Conservation (phyloP, 805 yeast species). For the Cyberlindnera meyerae region DNA sequence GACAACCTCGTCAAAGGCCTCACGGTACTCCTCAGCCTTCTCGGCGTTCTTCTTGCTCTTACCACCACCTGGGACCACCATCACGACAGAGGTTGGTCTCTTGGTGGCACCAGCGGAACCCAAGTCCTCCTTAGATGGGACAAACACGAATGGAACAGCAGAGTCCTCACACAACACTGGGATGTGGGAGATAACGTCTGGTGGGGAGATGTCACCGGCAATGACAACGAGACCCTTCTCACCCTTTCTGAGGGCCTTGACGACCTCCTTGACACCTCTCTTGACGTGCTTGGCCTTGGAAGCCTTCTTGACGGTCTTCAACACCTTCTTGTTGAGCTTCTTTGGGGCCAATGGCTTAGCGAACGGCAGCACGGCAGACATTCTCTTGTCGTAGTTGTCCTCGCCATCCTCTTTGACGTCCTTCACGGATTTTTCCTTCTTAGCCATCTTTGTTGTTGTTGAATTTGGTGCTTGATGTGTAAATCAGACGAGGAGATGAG, state of each 20-base stretch:
- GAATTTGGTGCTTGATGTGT: not conserved
- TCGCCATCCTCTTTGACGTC: conserved; percentile 28
- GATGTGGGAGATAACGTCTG: conserved; percentile 93
- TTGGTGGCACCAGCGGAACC: conserved; percentile 99
- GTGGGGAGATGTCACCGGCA: conserved; percentile 98
- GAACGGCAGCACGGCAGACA: conserved; percentile 87
- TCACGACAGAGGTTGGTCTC: conserved; percentile 97
- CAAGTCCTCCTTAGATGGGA: conserved; percentile 96
- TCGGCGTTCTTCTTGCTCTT: conserved; percentile 66
- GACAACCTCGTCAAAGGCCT: conserved; percentile 86
- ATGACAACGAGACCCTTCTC: conserved; percentile 94
- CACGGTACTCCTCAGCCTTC: conserved; percentile 84
- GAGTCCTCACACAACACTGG: conserved; percentile 97
- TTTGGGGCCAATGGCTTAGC: conserved; percentile 95
- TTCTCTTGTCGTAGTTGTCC: conserved; percentile 87
- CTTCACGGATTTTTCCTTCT: conserved; percentile 40
- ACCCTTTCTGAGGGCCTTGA: conserved; percentile 95
- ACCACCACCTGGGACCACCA: conserved; percentile 95
- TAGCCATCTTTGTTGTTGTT: conserved; percentile 31
- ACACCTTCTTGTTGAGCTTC: conserved; percentile 89
- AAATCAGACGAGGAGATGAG: not conserved
- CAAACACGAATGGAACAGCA: conserved; percentile 84
- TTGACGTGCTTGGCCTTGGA: conserved; percentile 97
- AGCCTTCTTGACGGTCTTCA: conserved; percentile 95
- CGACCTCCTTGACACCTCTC: conserved; percentile 98